Percentiles rank a stretch among this genome's conserved stretches.
These are phyloP conservation scores for Karstenula rhodostoma DNA, from an alignment of 2,329 filamentous ascomycete species.

Conservation along the genomic window DNA sequence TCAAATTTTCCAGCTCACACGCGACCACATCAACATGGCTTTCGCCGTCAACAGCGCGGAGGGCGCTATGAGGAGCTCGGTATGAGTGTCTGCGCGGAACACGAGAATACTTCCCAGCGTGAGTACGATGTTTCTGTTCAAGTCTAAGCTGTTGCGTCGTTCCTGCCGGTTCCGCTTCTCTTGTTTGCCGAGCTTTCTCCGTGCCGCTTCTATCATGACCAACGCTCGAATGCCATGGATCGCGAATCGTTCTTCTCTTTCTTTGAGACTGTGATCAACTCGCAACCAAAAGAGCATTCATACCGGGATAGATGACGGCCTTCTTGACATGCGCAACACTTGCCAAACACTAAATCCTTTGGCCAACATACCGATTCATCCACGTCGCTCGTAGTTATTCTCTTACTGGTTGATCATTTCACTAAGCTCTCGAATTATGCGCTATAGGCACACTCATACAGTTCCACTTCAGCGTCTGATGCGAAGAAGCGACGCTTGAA, in stretches of 20 bases:
- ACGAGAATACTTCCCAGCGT: slow-evolving; percentile 2
- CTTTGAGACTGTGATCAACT: not conserved
- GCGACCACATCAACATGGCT: slow-evolving; percentile 22
- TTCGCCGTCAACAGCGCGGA: slow-evolving; percentile 19
- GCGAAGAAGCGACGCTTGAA: not conserved
- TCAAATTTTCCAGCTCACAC: slow-evolving; percentile 21
- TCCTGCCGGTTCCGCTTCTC: not conserved
- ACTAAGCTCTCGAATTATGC: not conserved
- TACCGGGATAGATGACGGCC: not conserved
- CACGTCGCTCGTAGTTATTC: not conserved
- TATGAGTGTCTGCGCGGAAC: slow-evolving; percentile 16
- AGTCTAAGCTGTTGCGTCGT: not conserved
- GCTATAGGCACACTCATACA: not conserved
- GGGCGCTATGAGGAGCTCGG: slow-evolving; percentile 11
- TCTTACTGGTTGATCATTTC: not conserved
- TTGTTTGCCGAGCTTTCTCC: slow-evolving; percentile 3
- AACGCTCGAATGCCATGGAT: not conserved
- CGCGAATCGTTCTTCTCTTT: not conserved
- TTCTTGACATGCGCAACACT: not conserved
- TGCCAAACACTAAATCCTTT: not conserved
- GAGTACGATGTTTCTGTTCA: slow-evolving; percentile 14
- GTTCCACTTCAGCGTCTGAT: not conserved
- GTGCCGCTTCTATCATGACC: not conserved
- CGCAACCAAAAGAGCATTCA: not conserved
- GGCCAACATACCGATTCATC: not conserved